Base-by-base conservation (phyloP, 1,284 basidiomycete species). In the Acaromyces ingoldii region DNA sequence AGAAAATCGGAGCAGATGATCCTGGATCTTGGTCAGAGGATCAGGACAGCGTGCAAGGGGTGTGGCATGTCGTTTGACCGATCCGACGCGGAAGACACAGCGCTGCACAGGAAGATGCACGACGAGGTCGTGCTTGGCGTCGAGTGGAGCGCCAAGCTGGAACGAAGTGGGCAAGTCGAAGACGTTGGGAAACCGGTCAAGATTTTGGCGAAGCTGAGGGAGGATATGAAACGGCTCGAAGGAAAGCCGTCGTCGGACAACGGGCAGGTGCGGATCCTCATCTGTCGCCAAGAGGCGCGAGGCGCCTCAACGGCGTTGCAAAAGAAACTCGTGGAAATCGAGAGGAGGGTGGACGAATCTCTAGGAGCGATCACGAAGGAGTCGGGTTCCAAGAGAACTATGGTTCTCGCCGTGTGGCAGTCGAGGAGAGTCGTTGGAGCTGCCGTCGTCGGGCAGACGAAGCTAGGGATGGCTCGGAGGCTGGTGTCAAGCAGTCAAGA, bases 231-330 rank as follows among this genome's bases (percentile, higher is more conserved):
- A 74, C 91, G 88, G 11, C 78, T 89, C 50, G 91, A 90, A 61
- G 85, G 85, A 30, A 92, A 91, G 75, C 82, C 85, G 39, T 86
- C 91, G 11, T 81, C 85, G 9, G 83, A 87, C 30, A 88, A 87
- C 76, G 88, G 88, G 19, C 33, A 25, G 19, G 24, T 42, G 25
- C 33, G 13, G 9, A 15, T 44, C 31, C 9, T 45, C 31, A 13
- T 11, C 17, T 34, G n/a, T n/a, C n/a, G n/a, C n/a, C n/a, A n/a
- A n/a, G n/a, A n/a, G n/a, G n/a, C n/a, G n/a, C n/a, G n/a, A n/a
- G n/a, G n/a, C n/a, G n/a, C n/a, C n/a, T n/a, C n/a, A n/a, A n/a
- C n/a, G n/a, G n/a, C n/a, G n/a, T n/a, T n/a, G n/a, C n/a, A n/a
- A n/a, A n/a, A n/a, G 4, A 39, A 38, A 21, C 31, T 53, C 13